These are phyloP conservation scores for Canariomyces notabilis DNA, from an alignment of 2,329 filamentous ascomycete genomes.

Conservation along the genomic window DNA sequence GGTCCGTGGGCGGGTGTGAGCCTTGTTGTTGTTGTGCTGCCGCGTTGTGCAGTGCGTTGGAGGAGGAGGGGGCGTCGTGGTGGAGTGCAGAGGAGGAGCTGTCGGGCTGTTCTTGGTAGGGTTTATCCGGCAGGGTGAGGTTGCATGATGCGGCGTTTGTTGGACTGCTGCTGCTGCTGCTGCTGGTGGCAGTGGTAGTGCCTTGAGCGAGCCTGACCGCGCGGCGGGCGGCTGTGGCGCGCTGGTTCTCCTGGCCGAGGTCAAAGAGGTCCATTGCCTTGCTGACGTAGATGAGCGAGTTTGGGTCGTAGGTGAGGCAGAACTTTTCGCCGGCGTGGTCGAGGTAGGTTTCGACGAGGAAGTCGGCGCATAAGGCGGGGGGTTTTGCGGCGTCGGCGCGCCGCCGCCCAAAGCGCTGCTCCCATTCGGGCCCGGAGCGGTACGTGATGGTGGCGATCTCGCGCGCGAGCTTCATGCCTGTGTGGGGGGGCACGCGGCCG, in stretches of 20 bases:
- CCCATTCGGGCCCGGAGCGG: conserved; percentile 94
- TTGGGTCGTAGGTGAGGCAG: conserved; percentile 92
- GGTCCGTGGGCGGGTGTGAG: conserved; percentile 65
- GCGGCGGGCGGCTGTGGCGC: conserved; percentile 57
- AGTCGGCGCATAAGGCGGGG: conserved; percentile 93
- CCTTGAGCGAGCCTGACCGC: too few relatives aligned
- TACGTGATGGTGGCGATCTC: conserved; percentile 98
- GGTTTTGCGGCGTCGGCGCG: conserved; percentile 81
- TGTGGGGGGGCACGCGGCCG: conserved; percentile 78
- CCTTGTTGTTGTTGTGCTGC: conserved; percentile 25
- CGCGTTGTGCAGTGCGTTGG: too few relatives aligned
- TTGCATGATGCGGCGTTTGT: conserved; percentile 63
- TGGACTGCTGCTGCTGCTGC: too few relatives aligned
- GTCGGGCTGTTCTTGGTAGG: conserved; percentile 77
- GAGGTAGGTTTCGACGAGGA: conserved; percentile 95
- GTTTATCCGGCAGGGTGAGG: conserved; percentile 73
- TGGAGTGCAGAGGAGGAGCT: conserved; percentile 26
- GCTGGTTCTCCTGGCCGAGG: conserved; percentile 67
- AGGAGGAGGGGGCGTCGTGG: conserved; percentile 11
- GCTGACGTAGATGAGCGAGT: conserved; percentile 91
- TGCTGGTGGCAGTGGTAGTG: too few relatives aligned
- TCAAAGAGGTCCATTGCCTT: conserved; percentile 99
- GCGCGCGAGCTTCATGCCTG: conserved; percentile 94
- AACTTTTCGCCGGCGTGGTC: conserved; percentile 99
- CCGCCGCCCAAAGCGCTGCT: conserved; percentile 83